These are phyloP conservation scores for Mitragyna speciosa DNA, from an alignment of 257 asterid genomes.

Conservation along the genomic window DNA sequence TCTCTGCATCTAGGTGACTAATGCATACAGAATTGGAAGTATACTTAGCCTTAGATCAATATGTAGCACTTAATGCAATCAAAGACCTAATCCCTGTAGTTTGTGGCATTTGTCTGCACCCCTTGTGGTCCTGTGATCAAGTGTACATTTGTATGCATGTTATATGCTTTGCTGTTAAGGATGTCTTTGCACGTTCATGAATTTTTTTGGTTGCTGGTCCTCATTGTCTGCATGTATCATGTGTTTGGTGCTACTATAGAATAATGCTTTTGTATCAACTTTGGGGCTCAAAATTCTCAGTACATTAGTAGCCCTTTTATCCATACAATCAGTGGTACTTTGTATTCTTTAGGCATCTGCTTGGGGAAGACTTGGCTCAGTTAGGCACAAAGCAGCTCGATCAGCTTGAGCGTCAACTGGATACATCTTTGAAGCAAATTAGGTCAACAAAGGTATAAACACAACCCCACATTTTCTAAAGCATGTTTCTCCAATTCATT, in stretches of 20 bases:
- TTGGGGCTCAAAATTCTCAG: neutral
- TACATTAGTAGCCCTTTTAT: neutral
- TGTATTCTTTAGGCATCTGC: constrained; percentile 41
- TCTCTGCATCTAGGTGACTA: no score
- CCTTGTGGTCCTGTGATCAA: no score
- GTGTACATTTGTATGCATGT: neutral
- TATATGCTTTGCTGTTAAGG: neutral
- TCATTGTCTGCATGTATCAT: neutral
- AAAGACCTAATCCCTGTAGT: neutral
- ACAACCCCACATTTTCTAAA: neutral
- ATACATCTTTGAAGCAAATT: constrained; percentile 49
- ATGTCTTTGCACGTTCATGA: neutral
- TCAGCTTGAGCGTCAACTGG: constrained; percentile 58
- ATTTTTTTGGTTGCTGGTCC: neutral
- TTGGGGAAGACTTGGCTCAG: constrained; percentile 64
- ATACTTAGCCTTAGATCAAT: neutral
- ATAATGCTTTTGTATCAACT: neutral
- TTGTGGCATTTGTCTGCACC: no score
- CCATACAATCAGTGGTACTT: neutral
- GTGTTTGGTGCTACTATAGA: neutral
- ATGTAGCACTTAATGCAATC: neutral
- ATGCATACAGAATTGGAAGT: neutral
- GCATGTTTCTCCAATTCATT: neutral
- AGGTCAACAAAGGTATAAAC: constrained; percentile 48
- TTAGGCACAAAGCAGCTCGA: constrained; percentile 50